Evolutionary conservation across 345 rosid species (phyloP).

Genomic region (Bruguiera gymnorhiza): DNA sequence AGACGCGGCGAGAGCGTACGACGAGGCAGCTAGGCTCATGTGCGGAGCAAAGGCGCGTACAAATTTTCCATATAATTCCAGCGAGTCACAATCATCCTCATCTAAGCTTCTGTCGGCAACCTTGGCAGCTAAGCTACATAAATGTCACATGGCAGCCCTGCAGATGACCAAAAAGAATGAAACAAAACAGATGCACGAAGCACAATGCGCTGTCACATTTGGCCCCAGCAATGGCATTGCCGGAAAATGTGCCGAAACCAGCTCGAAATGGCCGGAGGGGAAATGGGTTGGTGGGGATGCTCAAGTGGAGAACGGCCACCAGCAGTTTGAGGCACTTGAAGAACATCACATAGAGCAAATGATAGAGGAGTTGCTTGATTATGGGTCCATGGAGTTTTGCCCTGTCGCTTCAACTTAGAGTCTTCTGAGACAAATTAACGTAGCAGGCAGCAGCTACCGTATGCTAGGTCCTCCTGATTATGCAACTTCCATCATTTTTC

Average conservation of each 20-base stretch:
- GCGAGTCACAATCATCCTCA: slow-evolving; percentile 26
- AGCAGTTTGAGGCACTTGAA: slow-evolving; percentile 18
- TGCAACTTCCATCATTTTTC: not conserved
- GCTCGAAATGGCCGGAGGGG: slow-evolving; percentile 1
- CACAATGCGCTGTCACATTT: slow-evolving; percentile 3
- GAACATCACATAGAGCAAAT: slow-evolving; percentile 33
- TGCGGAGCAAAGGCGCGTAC: slow-evolving; percentile 31
- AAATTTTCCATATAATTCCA: slow-evolving; percentile 28
- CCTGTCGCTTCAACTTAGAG: slow-evolving; percentile 14
- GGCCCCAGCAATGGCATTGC: not conserved
- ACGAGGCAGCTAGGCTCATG: slow-evolving; percentile 35
- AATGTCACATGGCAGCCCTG: slow-evolving; percentile 28
- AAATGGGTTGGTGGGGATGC: slow-evolving; percentile 14
- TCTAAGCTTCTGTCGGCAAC: slow-evolving; percentile 33
- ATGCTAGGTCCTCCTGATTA: not conserved
- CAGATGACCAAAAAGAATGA: slow-evolving; percentile 19
- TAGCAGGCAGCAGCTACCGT: not conserved
- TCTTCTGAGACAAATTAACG: not conserved
- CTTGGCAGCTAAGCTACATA: slow-evolving; percentile 26
- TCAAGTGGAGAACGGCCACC: slow-evolving; percentile 1
- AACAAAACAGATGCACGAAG: slow-evolving; percentile 2
- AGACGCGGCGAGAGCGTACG: slow-evolving; percentile 33
- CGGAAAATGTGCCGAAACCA: not conserved
- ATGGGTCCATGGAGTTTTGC: slow-evolving; percentile 32
- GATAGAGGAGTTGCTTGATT: slow-evolving; percentile 35